Base-by-base conservation (phyloP, 2,329 filamentous ascomycete genomes). In the Beauveria varroae region DNA sequence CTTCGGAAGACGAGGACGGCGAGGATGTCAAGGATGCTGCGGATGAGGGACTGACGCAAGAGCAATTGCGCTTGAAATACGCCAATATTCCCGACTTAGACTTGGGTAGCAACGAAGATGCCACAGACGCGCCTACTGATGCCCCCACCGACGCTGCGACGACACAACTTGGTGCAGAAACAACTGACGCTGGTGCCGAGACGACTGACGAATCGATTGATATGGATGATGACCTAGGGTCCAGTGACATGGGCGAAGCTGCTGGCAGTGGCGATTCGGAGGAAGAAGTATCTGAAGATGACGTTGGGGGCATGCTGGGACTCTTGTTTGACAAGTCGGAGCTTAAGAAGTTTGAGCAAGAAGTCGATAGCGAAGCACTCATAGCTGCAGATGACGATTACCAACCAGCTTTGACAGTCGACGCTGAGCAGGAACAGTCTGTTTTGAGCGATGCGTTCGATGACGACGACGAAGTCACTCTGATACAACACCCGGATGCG, bases 11-110 rank as follows among this genome's bases (percentile, higher is more conserved):
- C 8, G 58, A 60, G 22, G 58, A 53, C 5, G 62, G 44, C 14
- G 57, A 88, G 51, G 85, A 86, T 22, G 76, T 68, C 16, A 76
- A 78, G 22, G 78, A 78, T 8, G 69, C 75, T 14, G 84, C 81
- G 9, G 86, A 89, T 62, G 87, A 88, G 63, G 79, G 80, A 12
- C 77, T 91, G 3, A 89, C 87, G 0, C 83, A 87, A 63, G 88
- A 90, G 62, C 85, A 91, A 68, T 71, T 91, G 16, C 82, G 79
- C 28, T 79, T 80, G 44, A 91, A 91, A 70, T 91, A 91, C 65
- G 84, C 85, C 9, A 80, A 86, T 58, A 75, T 90, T 7, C 85
- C 86, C 0, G 78, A 78, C 20, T 64, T 82, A 4, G 58, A 60
- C 20, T 22, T 50, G 10, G 43, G 22, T 12, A 55, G 41, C 50